Base-by-base conservation (phyloP, 371 early-diverging fungal genomes). In the Apophysomyces sp. region DNA sequence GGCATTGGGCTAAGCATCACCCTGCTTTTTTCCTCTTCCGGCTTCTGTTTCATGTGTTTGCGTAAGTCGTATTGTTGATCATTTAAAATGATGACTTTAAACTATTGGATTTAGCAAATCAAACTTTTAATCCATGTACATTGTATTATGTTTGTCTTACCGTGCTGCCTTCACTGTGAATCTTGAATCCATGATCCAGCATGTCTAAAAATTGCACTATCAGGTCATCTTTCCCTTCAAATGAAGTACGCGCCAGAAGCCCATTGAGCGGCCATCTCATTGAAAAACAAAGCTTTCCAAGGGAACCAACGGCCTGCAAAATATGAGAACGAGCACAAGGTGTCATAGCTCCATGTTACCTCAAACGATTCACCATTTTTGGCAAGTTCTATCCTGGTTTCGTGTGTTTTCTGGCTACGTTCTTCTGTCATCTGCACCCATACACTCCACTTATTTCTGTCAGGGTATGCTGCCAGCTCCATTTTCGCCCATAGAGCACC, bases 1-100 rank as follows among this genome's bases (percentile, higher is more conserved):
- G 98, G 96, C 97, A 98, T 98, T 5, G 98, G 97, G 15, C 95
- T 85, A 4, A 90, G 71, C 24, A 97, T 81, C 49, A 90, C 66
- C 66, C 85, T 84, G 44, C 89, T 86, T 6, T 88, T 76, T 54
- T 94, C 91, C 18, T 86, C 73, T 62, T 85, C 85, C 5, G 89
- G 82, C 80, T 88, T 88, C 64, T 84, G 84, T 63, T 87, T 87
- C 90, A 96, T 95, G 77, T 86, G 82, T 57, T 83, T 76, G 32
- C 81, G 62, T 16, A 94, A 72, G 15, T 77, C 74, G 39, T 86
- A 74, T 72, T 98, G 95, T 4, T 69, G 61, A 5, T 79, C 69
- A 32, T 71, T 80, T 60, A 88, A 63, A 11, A 95, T 78, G 18
- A 80, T 77, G 16, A 95, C 82, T 57, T 90, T 86, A 59, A 87